Evolutionary conservation across 2,329 filamentous ascomycete species (phyloP), one percentile per base, ranked within the genome.

Genomic region (Aureobasidium lini): DNA sequence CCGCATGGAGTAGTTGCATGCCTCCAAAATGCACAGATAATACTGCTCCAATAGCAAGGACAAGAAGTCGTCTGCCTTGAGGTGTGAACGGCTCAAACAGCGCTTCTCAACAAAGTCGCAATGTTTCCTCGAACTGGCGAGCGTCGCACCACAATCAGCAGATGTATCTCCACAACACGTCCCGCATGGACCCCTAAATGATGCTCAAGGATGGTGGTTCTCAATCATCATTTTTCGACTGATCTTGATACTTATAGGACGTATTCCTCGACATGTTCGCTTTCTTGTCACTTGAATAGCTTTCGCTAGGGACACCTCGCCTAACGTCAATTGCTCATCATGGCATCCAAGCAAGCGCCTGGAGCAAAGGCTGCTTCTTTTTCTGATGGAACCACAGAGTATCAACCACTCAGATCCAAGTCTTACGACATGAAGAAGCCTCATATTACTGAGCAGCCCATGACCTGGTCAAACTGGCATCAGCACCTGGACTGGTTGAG

Each of bases 401-500:
- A 57, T 23, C 11, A 47, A 7, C 53, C 53, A 11, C 43, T 57
- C 8, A 47, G 53, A 31, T 57, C 43, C 7, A 39, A 18, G 36
- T 42, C 42, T 10, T 40, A 57, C 31, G 53, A 57, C 43, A 47
- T 47, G 47, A 57, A 57, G 32, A 57, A 53, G 77, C 82, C 87
- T 69, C 90, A 95, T 75, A 94, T 95, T 75, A 85, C 89, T 64
- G 90, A 95, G 65, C 83, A 83, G 64, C 87, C 88, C 60, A 86
- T 95, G 67, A 95, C 89, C 61, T 81, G 80, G 75, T 78, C 80
- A 68, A 96, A 95, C 79, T 94, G 89, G 89, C 86, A 91, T 77
- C 87, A 92, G 77, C 91, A 96, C 72, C 82, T 96, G 79, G 91
- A 95, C 81, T 96, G 91, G 90, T 81, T 96, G 66, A 96, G 95